Conservation (phyloP, 163 green algal species). For the Botryococcus braunii region DNA sequence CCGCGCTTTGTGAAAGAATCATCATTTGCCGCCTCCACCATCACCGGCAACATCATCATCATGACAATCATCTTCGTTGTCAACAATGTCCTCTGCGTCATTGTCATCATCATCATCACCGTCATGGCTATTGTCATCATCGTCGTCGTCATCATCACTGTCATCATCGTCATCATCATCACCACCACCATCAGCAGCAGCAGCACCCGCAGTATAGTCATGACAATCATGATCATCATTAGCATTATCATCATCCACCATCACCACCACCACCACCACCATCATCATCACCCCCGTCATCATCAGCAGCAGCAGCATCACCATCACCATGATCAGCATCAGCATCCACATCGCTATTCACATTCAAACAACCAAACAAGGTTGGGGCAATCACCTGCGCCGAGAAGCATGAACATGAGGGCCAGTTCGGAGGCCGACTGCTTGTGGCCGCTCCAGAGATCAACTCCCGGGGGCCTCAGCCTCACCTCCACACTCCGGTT, state of each 20-base stretch:
- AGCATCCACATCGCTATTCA: neutral
- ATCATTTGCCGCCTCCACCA: neutral
- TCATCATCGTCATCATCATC: no score
- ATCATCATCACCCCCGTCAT: neutral
- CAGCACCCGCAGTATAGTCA: no score
- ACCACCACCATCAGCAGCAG: no score
- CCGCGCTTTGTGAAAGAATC: neutral
- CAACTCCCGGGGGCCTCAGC: conserved; percentile 47
- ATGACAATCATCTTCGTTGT: neutral
- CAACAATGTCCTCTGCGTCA: no score
- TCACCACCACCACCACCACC: no score
- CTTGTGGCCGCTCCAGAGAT: conserved; percentile 58
- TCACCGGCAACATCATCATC: neutral
- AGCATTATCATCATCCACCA: no score
- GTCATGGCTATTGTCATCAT: no score
- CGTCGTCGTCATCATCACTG: no score
- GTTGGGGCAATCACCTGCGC: conserved; percentile 17
- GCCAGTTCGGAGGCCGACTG: conserved; percentile 38
- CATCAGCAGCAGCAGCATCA: no score
- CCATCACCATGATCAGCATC: neutral
- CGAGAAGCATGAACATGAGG: conserved; percentile 66
- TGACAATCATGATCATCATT: no score
- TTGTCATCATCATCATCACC: no score
- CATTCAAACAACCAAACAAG: neutral
- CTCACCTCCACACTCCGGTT: conserved; percentile 43